These are phyloP conservation scores for Coffea humblotiana DNA, from an alignment of 305 asterid species.

Conservation along the genomic window DNA sequence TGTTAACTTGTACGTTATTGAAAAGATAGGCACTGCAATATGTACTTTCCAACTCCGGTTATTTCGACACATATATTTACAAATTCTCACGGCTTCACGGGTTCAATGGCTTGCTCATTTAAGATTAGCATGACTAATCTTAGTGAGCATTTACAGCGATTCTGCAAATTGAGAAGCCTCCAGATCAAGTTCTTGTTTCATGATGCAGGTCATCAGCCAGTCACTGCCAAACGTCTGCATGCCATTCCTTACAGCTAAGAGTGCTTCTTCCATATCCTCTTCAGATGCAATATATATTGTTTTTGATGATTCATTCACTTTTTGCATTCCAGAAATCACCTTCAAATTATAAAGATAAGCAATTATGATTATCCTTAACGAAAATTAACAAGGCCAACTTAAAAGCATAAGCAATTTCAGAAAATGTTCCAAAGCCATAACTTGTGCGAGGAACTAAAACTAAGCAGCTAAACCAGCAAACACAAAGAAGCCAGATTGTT, in stretches of 20 bases:
- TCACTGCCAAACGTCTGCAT: conserved; percentile 68
- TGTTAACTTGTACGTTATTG: no score
- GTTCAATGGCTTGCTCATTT: neutral
- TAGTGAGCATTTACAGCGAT: conserved; percentile 41
- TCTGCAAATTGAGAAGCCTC: conserved; percentile 80
- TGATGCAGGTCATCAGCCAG: conserved; percentile 82
- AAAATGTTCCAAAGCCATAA: neutral
- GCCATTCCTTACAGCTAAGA: conserved; percentile 61
- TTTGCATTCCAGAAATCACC: conserved; percentile 47
- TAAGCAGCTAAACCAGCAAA: neutral
- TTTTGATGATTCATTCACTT: conserved; percentile 47
- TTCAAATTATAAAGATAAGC: conserved; percentile 18
- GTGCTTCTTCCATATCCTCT: conserved; percentile 81
- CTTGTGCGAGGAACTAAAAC: neutral
- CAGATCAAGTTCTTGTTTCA: conserved; percentile 83
- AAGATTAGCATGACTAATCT: neutral
- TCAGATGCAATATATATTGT: conserved; percentile 74
- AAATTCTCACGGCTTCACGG: neutral
- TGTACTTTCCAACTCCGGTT: neutral
- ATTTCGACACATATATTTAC: neutral
- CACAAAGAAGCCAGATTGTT: neutral
- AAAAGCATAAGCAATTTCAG: neutral
- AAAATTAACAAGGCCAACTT: neutral
- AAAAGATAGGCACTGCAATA: neutral
- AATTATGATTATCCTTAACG: neutral